A percentile compares a stretch with the other conserved stretches of the same genome.
phyloP scores from a whole-genome alignment of 805 yeast species.

The Ogataea henricii region DNA sequence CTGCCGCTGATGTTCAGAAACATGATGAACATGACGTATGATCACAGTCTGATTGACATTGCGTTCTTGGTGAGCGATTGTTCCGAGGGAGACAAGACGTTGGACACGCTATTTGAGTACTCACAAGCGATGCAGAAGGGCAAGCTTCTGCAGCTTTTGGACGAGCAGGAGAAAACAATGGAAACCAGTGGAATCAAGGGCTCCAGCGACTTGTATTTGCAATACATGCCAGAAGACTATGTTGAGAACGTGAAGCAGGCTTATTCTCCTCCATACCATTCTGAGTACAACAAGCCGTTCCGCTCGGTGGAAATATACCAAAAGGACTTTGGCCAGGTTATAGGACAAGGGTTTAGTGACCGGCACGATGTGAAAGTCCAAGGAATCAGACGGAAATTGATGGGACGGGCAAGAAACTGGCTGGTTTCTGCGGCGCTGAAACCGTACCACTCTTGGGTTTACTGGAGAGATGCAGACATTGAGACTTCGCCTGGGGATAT shows the following conservation, averaged over 20 bases:
- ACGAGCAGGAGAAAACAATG: conserved; percentile 41
- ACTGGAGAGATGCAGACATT: conserved; percentile 87
- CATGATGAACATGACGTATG: conserved; percentile 83
- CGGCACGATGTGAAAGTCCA: conserved; percentile 85
- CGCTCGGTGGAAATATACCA: conserved; percentile 77
- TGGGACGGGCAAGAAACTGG: conserved; percentile 91
- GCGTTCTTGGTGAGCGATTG: conserved; percentile 84
- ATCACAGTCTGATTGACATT: conserved; percentile 75
- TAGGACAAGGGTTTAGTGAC: conserved; percentile 84
- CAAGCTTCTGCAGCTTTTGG: conserved; percentile 52
- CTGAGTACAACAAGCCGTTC: conserved; percentile 66
- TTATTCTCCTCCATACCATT: conserved; percentile 67
- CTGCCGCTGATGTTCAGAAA: conserved; percentile 82
- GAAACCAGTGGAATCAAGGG: conserved; percentile 46
- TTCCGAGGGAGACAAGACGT: conserved; percentile 62
- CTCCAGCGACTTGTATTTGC: conserved; percentile 61
- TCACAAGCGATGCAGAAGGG: conserved; percentile 72
- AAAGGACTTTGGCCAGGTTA: conserved; percentile 80
- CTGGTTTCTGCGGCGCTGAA: conserved; percentile 68
- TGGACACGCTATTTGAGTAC: conserved; percentile 65
- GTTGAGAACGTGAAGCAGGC: conserved; percentile 57
- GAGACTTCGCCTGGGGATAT: conserved; percentile 81
- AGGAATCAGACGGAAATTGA: conserved; percentile 78
- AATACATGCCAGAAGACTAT: conserved; percentile 67
- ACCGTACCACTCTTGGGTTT: conserved; percentile 88